Percentiles rank a stretch among this genome's conserved stretches.
Evolutionary conservation across 208 protist species (phyloP).

Genomic region (Wallacemonas sp.): DNA sequence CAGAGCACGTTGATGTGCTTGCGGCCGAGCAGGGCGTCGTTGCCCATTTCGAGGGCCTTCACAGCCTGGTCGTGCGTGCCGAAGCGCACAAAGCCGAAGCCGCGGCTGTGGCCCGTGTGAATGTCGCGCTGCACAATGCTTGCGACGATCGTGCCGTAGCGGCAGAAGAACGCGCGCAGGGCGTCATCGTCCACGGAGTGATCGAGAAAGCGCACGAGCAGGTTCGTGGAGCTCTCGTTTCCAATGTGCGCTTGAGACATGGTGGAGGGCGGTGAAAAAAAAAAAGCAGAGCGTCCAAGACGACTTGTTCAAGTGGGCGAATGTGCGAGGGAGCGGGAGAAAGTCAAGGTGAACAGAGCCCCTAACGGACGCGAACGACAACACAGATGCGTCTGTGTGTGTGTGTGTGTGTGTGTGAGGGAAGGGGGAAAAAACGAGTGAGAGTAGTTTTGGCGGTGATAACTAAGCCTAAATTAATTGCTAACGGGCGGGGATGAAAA

Average conservation of each 20-base stretch:
- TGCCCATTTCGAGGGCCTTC: constrained; percentile 19
- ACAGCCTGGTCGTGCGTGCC: constrained; percentile 22
- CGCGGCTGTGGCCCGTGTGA: constrained; percentile 43
- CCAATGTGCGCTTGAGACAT: no score
- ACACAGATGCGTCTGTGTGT: no score
- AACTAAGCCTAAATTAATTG: no score
- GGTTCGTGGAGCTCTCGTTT: constrained; percentile 49
- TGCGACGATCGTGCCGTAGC: constrained; percentile 35
- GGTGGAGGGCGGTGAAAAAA: neutral
- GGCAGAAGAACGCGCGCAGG: constrained; percentile 31
- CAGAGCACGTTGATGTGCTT: constrained; percentile 33
- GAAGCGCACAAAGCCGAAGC: constrained; percentile 51
- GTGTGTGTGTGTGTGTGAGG: no score
- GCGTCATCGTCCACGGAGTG: constrained; percentile 34
- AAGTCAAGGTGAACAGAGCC: no score
- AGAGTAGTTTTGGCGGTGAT: no score
- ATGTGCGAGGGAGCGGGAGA: no score
- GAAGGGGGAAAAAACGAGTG: no score
- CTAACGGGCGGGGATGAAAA: no score
- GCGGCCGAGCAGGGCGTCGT: constrained; percentile 20
- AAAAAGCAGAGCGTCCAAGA: constrained; percentile 10
- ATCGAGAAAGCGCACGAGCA: constrained; percentile 44
- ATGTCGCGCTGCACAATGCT: constrained; percentile 60
- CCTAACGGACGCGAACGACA: no score
- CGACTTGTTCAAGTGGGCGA: no score